Evolutionary conservation across 2,329 filamentous ascomycete genomes (phyloP), one percentile per base, ranked within the genome.

Genomic region (Dendrostoma leiphaemia): DNA sequence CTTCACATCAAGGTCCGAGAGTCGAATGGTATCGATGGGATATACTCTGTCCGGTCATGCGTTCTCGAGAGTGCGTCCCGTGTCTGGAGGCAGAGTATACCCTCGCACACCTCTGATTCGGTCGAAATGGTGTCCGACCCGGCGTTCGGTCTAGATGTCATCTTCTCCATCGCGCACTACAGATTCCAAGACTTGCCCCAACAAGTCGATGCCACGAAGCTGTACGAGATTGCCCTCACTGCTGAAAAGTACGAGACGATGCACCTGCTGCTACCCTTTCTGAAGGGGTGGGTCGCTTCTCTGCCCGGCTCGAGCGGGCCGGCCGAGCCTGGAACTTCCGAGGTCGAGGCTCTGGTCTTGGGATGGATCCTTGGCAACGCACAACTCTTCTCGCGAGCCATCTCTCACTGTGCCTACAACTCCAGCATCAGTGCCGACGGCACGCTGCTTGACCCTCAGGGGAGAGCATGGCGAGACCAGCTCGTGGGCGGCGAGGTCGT

Each of bases 81-180:
- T 4, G 32, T 56, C 12, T 58, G 60, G 58, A 51, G 52, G 3
- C 40, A 56, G 28, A 45, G 10, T 49, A 44, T 44, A 32, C 37
- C 48, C 48, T 46, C 45, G 23, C 48, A 7, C 15, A 31, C 41
- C 35, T 19, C 10, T 29, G 55, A 26, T 37, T 31, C 49, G 2
- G 29, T 58, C 23, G 48, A 47, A 4, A 23, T 54, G 15, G 15
- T 28, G 3, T 24, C 46, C 1, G 55, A 60, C 21, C 21, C 61
- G n/a, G 43, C 48, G 0, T 53, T 49, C 19, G 63, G 63, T 13
- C 26, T 65, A 12, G 58, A 61, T 15, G 32, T 62, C 15, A 31
- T 64, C 21, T 58, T 65, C 26, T 62, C 61, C 2, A 58, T 65
- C 17, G 58, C 59, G 9, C 62, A 65, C 38, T 61, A 59, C 52